Evolutionary conservation across 352 stramenopile genomes (phyloP).

Genomic region (Saprolegnia parasitica): DNA sequence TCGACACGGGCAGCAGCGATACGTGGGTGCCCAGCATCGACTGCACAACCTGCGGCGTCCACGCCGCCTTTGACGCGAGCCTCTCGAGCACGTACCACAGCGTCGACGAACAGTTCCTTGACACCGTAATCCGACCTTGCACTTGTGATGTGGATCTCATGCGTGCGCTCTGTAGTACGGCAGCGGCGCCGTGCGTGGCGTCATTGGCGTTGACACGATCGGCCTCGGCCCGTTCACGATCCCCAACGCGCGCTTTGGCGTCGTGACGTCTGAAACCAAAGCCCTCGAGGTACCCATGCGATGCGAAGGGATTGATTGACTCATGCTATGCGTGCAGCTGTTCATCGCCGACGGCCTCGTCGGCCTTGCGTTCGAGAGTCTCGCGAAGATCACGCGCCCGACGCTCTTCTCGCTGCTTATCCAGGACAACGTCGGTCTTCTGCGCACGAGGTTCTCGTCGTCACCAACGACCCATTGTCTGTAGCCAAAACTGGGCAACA

Average conservation of each 20-base stretch:
- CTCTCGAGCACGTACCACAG: conserved; percentile 64
- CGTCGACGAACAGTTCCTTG: conserved; percentile 70
- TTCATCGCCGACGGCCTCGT: conserved; percentile 88
- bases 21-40: conserved; percentile 63
- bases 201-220: conserved; percentile 71
- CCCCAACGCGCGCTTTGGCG: conserved; percentile 70
- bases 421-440: conserved; percentile 37
- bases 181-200: conserved; percentile 71
- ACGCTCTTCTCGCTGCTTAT: conserved; percentile 74
- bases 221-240: conserved; percentile 62
- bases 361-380: conserved; percentile 76
- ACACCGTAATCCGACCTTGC: conserved; percentile 35
- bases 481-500: conserved; percentile 55
- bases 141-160: neutral
- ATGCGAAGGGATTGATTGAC: neutral
- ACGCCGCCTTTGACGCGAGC: conserved; percentile 49
- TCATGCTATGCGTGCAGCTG: conserved; percentile 16
- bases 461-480: neutral
- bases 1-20: conserved; percentile 78
- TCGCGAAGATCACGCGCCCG: conserved; percentile 80
- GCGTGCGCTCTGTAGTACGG: conserved; percentile 47
- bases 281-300: conserved; percentile 42
- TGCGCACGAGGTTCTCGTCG: neutral
- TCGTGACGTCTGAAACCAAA: conserved; percentile 61
- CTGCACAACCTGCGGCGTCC: conserved; percentile 48